Conservation (phyloP, 345 rosid species). For the Populus pruinosa region DNA sequence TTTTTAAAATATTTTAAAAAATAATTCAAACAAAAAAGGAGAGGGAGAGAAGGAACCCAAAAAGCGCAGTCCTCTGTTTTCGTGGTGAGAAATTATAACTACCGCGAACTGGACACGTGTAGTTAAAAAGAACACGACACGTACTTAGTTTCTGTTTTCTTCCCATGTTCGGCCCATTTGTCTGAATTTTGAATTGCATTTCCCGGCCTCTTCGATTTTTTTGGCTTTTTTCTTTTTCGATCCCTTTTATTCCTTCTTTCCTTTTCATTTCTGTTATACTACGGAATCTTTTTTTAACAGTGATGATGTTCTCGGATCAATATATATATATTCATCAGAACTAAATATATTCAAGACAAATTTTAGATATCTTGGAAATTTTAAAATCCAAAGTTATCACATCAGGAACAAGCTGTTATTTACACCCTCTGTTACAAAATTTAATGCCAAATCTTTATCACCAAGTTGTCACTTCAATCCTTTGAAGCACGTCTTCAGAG, state of each 20-base stretch:
- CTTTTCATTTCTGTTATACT: neutral
- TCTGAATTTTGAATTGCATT: neutral
- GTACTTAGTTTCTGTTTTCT: neutral
- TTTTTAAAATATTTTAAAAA: no score
- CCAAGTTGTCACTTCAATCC: neutral
- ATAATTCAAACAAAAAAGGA: neutral
- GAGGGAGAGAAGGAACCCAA: neutral
- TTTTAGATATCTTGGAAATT: no score
- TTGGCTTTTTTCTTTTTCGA: neutral
- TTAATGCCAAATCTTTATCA: neutral
- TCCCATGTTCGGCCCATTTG: constrained; percentile 9
- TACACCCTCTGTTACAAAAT: neutral
- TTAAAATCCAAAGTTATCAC: neutral
- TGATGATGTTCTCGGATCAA: neutral
- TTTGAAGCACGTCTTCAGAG: neutral
- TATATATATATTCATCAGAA: neutral
- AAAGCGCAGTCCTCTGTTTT: neutral
- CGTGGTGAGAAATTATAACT: neutral
- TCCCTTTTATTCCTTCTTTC: neutral
- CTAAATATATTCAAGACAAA: no score
- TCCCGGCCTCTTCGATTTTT: neutral
- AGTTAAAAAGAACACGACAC: constrained; percentile 16
- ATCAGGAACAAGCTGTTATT: neutral
- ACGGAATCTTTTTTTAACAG: neutral
- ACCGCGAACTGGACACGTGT: neutral